Evolutionary conservation across 768 basidiomycete species (phyloP), one percentile per base, ranked within the genome.

Genomic region (Termitomyces sp.): DNA sequence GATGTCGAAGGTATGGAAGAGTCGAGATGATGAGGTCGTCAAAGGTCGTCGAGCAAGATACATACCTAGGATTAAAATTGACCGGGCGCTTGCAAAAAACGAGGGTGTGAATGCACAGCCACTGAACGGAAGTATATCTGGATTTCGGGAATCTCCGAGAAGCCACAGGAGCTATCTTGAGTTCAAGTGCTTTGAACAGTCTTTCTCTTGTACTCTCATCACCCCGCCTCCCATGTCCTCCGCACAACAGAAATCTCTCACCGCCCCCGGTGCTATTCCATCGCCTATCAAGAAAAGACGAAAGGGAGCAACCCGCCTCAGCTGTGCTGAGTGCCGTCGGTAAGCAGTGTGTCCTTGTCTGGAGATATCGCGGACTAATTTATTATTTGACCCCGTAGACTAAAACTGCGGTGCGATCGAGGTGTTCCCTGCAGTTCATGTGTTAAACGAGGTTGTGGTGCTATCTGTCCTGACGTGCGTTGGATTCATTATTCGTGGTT

Each of bases 241-340:
- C 62, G 64, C 71, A 57, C 58, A 71, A 57, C 70, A 72, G 32
- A 70, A 69, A 53, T 64, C 70, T 40, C 55, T 69, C 30, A 67
- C 71, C 44, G 34, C 47, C 33, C 53, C 64, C 20, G 57, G 53
- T n/a, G 54, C 61, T 32, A 55, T 56, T 13, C 63, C 74, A 4
- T 71, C 68, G 58, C 73, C 76, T 2, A 59, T 74, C 2, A 86
- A 85, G 72, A 86, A 85, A 67, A 78, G 84, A 34, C 76, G 85
- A 68, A 86, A 86, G 61, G 89, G 89, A 39, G 88, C 89, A 6
- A 88, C 87, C 5, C 81, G 89, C 43, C 78, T 91, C 46, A 89
- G 87, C 13, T 91, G 89, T 66, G 89, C 89, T 26, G 89, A 92
- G 63, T 92, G 89, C 67, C 79, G 89, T 68, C 81, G 89, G 89